These are phyloP conservation scores for Sclerotinia spermophila DNA, from an alignment of 2,329 filamentous ascomycete species.

Conservation along the genomic window DNA sequence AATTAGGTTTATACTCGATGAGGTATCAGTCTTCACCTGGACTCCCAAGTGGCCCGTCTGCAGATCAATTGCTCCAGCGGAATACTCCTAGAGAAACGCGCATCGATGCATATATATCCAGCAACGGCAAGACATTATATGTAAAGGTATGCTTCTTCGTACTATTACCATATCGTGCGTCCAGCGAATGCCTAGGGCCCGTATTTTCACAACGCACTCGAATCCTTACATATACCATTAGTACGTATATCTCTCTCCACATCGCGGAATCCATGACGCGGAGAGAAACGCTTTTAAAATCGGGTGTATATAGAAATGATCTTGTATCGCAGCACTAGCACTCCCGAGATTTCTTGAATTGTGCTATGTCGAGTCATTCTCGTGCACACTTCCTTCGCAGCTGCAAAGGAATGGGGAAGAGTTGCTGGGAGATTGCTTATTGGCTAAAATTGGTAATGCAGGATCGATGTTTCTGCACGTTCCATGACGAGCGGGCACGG, in stretches of 20 bases:
- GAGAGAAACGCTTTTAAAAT: background rate
- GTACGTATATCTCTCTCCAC: background rate
- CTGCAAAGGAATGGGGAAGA: background rate
- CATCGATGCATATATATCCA: background rate
- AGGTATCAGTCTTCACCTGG: background rate
- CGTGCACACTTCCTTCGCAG: background rate
- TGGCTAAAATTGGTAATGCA: background rate
- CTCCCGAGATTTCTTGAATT: background rate
- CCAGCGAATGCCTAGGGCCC: background rate
- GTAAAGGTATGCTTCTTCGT: background rate
- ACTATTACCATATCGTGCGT: background rate
- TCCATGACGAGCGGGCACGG: background rate
- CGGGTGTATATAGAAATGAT: background rate
- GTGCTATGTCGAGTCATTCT: background rate
- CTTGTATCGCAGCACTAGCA: background rate
- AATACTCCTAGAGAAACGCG: background rate
- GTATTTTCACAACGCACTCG: background rate
- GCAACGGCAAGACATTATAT: no score
- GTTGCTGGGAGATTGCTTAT: background rate
- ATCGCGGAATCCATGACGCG: background rate
- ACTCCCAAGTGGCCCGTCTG: background rate
- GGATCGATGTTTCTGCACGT: background rate
- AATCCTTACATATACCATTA: background rate
- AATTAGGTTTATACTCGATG: background rate
- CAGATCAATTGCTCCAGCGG: background rate